These are phyloP conservation scores for Tuber borchii DNA, from an alignment of 495 filamentous ascomycete genomes.

Conservation along the genomic window DNA sequence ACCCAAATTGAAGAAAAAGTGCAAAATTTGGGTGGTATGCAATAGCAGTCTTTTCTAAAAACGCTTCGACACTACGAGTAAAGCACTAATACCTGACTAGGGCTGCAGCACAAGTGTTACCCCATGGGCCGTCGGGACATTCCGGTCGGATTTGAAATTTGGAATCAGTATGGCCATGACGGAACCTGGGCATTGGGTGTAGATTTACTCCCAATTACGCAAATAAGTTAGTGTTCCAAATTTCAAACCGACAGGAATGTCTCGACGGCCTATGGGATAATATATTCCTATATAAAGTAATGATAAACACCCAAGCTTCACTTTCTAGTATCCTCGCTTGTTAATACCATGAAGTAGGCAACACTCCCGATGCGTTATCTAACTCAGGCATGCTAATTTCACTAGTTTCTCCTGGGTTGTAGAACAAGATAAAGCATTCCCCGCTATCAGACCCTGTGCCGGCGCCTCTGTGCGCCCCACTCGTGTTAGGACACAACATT, in stretches of 20 bases:
- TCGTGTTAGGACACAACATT: constrained; percentile 50
- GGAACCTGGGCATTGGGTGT: too few relatives aligned
- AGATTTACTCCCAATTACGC: too few relatives aligned
- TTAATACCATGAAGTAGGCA: neutral
- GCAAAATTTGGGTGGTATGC: too few relatives aligned
- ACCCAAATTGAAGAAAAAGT: too few relatives aligned
- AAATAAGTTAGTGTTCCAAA: too few relatives aligned
- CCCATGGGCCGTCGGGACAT: too few relatives aligned
- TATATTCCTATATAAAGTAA: neutral
- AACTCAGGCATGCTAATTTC: neutral
- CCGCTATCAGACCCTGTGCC: constrained; percentile 45
- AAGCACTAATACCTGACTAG: neutral
- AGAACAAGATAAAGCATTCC: constrained; percentile 38
- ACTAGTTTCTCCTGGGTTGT: neutral
- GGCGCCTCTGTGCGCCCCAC: constrained; percentile 50
- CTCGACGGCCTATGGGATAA: too few relatives aligned
- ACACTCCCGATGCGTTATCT: neutral
- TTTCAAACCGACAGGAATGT: too few relatives aligned
- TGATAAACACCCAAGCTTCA: neutral
- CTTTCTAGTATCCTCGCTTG: neutral
- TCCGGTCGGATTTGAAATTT: too few relatives aligned
- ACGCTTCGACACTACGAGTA: too few relatives aligned
- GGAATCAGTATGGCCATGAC: too few relatives aligned
- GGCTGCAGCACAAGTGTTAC: neutral
- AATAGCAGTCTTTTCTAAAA: too few relatives aligned